Evolutionary conservation across 2,329 filamentous ascomycete species (phyloP), one percentile per base, ranked within the genome.

Genomic region (Trichoderma cornu-damae): DNA sequence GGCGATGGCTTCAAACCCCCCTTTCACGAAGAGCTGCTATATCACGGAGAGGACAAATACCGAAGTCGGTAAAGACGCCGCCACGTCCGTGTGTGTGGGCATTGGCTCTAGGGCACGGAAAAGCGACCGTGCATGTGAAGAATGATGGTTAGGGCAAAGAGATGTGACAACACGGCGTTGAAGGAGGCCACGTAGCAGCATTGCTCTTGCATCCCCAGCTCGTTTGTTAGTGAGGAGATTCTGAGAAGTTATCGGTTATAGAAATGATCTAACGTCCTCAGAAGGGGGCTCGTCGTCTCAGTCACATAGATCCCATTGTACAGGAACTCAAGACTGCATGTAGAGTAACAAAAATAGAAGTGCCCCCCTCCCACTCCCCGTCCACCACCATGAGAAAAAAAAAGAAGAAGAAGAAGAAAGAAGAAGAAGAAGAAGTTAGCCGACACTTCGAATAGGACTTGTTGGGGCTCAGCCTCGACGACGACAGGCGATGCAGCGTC

Each of bases 21-120:
- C 30, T 59, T 46, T 61, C 30, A 58, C 65, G 51, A 59, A 62
- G 11, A 2, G 61, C 35, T 40, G 49, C 32, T 47, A 64, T 18
- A 55, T 64, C 43, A 11, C 59, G 60, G 8, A 64, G 61, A 1
- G 59, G 57, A 58, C 59, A 57, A 6, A 61, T 63, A 32, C 67
- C 65, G 54, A 63, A 59, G 58, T 62, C 64, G 32, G 66, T 60
- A 44, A 65, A 66, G 6, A 63, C 51, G 28, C 65, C 64, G 6
- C 64, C 63, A 14, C 60, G 48, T 2, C 64, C 59, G 32, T 63
- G 57, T n/a, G n/a, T n/a, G n/a, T n/a, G n/a, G n/a, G n/a, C n/a
- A n/a, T n/a, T n/a, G n/a, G n/a, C n/a, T n/a, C n/a, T n/a, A n/a
- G n/a, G n/a, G n/a, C n/a, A n/a, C n/a, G n/a, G 61, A 30, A 44